Conservation (phyloP, 768 basidiomycete genomes). For the Symmetrospora coprosmae region DNA sequence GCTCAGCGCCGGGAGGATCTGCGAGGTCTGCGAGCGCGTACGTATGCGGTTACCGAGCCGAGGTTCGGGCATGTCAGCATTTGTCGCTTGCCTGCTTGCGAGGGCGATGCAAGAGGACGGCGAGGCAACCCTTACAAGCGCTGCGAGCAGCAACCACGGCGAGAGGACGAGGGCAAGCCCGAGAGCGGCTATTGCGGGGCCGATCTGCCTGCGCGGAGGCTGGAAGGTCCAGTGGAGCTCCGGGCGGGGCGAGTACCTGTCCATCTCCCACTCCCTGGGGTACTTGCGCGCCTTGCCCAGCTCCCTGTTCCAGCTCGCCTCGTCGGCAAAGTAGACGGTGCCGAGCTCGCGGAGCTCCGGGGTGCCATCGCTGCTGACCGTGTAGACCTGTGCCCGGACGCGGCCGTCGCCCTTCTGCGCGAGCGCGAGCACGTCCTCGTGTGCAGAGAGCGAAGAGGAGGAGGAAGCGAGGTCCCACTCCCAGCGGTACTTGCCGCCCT, state of each 20-base stretch:
- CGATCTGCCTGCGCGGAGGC: slow-evolving; percentile 17
- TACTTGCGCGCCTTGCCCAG: not conserved
- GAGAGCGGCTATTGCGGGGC: not conserved
- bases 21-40: not conserved
- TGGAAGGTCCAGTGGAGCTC: slow-evolving; percentile 27
- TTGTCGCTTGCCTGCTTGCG: not conserved
- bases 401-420: not conserved
- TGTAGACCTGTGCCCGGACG: not conserved
- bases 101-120: not conserved
- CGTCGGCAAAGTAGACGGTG: not conserved
- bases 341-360: not conserved
- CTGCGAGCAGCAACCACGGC: slow-evolving; percentile 24
- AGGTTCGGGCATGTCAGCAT: not conserved
- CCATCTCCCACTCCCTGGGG: slow-evolving; percentile 27
- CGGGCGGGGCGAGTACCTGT: slow-evolving; percentile 11
- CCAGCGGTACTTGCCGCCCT: slow-evolving; percentile 15
- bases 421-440: slow-evolving; percentile 13
- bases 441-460: not conserved
- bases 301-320: not conserved
- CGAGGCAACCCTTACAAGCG: slow-evolving; percentile 21
- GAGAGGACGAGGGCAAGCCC: slow-evolving; percentile 23
- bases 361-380: not conserved
- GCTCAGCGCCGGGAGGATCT: slow-evolving; percentile 17
- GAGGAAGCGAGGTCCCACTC: slow-evolving; percentile 15
- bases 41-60: too few species aligned